These are phyloP conservation scores for Argentina anserina DNA, from an alignment of 306 rosid genomes.

Conservation along the genomic window DNA sequence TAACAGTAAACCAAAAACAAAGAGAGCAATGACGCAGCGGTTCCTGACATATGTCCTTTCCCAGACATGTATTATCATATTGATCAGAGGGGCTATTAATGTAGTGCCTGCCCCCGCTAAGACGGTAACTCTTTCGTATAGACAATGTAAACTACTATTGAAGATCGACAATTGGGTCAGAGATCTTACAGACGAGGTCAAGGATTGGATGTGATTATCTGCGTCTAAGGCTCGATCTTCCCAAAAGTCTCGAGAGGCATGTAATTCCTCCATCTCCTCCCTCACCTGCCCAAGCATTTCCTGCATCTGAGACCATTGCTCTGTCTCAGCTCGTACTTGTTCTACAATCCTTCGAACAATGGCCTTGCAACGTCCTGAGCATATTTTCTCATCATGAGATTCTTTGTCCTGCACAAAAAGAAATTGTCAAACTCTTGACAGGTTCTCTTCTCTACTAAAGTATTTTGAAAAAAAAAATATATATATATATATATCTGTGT, in stretches of 20 bases:
- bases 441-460: not conserved
- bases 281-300: conserved; percentile 80
- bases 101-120: not conserved
- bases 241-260: conserved; percentile 85
- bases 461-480: no score
- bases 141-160: not conserved
- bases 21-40: not conserved
- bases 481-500: not conserved
- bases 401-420: conserved; percentile 38
- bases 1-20: not conserved
- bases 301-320: conserved; percentile 99
- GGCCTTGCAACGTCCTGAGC: conserved; percentile 85
- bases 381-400: conserved; percentile 42
- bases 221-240: conserved; percentile 64
- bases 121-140: not conserved
- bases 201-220: conserved; percentile 52
- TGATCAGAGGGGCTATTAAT: not conserved
- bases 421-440: not conserved
- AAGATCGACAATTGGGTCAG: not conserved
- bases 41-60: not conserved
- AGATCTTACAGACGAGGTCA: conserved; percentile 47
- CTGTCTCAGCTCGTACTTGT: conserved; percentile 83
- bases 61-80: not conserved
- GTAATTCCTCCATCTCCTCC: conserved; percentile 88
- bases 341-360: conserved; percentile 70